phyloP scores from a whole-genome alignment of 2,329 filamentous ascomycete species.

The Sclerotiophoma versabilis region DNA sequence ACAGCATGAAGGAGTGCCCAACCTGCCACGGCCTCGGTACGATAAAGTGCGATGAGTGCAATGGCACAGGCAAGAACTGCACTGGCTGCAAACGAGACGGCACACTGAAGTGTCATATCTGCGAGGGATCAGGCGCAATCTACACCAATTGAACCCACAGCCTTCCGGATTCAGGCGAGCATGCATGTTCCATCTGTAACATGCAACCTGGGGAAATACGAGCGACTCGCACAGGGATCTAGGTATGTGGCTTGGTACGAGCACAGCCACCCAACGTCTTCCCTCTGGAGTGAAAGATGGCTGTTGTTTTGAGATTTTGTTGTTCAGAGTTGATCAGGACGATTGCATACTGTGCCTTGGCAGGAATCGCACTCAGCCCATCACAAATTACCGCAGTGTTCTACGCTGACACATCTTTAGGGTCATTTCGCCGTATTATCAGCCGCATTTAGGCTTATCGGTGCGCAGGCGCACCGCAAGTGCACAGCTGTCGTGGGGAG shows the following conservation, averaged over 20 bases:
- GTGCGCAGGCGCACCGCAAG: constrained; percentile 25
- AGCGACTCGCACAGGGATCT: constrained; percentile 23
- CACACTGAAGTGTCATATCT: constrained; percentile 39
- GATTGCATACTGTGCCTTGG: too few relatives aligned
- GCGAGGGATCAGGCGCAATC: constrained; percentile 45
- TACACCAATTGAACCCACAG: constrained; percentile 35
- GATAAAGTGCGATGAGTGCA: constrained; percentile 44
- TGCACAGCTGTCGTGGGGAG: neutral
- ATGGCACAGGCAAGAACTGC: constrained; percentile 35
- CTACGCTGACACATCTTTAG: constrained; percentile 3
- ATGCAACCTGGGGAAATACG: constrained; percentile 18
- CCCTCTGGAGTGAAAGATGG: neutral
- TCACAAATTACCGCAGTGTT: neutral
- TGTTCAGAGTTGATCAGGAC: too few relatives aligned
- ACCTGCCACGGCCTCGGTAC: constrained; percentile 44
- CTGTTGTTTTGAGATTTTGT: neutral
- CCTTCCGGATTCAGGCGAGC: constrained; percentile 7
- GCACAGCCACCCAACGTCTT: constrained; percentile 8
- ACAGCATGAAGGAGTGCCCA: constrained; percentile 41
- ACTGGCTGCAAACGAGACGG: constrained; percentile 39
- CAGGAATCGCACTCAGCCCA: neutral
- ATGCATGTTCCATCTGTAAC: constrained; percentile 10
- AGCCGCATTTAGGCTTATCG: constrained; percentile 7
- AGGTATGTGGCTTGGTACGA: constrained; percentile 19
- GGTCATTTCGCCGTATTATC: neutral